Base-by-base conservation (phyloP, 1,284 basidiomycete species). In the Bondarzewia mesenterica region DNA sequence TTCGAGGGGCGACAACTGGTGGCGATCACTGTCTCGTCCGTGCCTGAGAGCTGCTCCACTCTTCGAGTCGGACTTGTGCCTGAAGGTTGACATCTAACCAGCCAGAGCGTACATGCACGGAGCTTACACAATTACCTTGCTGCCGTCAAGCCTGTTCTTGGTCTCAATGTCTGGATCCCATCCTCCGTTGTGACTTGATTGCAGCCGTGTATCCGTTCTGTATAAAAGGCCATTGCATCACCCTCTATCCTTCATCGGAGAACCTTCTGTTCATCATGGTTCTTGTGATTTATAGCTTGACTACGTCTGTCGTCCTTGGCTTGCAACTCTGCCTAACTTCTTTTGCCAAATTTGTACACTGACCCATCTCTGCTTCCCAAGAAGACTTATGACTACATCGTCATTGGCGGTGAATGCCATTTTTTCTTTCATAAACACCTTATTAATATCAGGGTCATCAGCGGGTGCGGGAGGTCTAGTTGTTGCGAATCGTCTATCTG, bases 371-470 rank as follows among this genome's bases (percentile, higher is more conserved):
- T 26, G 42, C 23, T 43, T n/a, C 42, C 45, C 26, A n/a, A 18
- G 5, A 48, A 48, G 32, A 36, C 25, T 16, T 48, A 48, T 25
- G 47, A 48, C 42, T 48, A 48, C 22, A 36, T 48, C n/a, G 41
- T 48, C 14, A 22, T 48, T n/a, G 47, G 47, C 14, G 36, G 47
- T 48, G 15, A 25, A 41, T 44, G 26, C 12, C 25, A 10, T 20
- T 8, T 18, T 25, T 8, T n/a, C 14, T 35, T 14, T 37, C 10
- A 8, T 32, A 0, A 10, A 32, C 12, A 12, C 12, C 5, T 48
- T 21, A 16, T 20, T 42, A 14, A n/a, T 21, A 7, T 18, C 22
- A n/a, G 15, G 6, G 16, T 22, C 20, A 12, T 15, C 27, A 48
- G 47, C 47, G 15, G 47, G 47, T 22, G 39, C 47, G 7, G 47